Percentiles rank a stretch among this genome's conserved stretches.
Conservation (phyloP, 1,139 yeast genomes). For the Candida mesenterica region DNA sequence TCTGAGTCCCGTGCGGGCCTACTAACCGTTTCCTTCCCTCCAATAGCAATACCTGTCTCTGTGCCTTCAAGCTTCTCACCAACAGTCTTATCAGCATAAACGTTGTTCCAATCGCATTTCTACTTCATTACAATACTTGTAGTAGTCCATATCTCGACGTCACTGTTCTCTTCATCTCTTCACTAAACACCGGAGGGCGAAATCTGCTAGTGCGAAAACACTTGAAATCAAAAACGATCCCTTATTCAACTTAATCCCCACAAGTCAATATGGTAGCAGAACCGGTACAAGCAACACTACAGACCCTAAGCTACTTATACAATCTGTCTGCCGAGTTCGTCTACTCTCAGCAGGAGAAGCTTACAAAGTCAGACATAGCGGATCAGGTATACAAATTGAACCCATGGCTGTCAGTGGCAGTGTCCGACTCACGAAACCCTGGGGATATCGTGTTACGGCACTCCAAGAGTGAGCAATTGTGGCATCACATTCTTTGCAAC, state of each 20-base stretch:
- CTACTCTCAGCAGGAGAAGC: conserved; percentile 23
- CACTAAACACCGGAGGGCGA: no score
- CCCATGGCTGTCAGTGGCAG: conserved; percentile 1
- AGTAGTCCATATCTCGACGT: no score
- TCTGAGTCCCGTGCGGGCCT: no score
- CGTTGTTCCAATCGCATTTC: no score
- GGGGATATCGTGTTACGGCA: neutral
- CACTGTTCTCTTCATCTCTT: no score
- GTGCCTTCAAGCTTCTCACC: no score
- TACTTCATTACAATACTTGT: no score
- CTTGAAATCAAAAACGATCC: neutral
- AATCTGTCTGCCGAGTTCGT: conserved; percentile 25
- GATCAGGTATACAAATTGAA: conserved; percentile 15
- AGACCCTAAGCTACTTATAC: conserved; percentile 28
- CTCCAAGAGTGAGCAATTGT: conserved; percentile 5
- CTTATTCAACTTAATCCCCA: neutral
- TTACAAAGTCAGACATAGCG: conserved; percentile 18
- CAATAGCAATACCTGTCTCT: no score
- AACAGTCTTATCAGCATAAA: no score
- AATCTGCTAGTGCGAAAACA: no score
- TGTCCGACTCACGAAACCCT: conserved; percentile 11
- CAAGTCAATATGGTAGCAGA: conserved; percentile 40
- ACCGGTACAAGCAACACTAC: conserved; percentile 44
- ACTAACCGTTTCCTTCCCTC: no score
- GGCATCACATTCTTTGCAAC: conserved; percentile 11